A percentile compares a stretch with the other conserved stretches of the same genome.
Conservation (phyloP, 192 early-diverging fungal genomes). For the Chytriomyces hyalinus region DNA sequence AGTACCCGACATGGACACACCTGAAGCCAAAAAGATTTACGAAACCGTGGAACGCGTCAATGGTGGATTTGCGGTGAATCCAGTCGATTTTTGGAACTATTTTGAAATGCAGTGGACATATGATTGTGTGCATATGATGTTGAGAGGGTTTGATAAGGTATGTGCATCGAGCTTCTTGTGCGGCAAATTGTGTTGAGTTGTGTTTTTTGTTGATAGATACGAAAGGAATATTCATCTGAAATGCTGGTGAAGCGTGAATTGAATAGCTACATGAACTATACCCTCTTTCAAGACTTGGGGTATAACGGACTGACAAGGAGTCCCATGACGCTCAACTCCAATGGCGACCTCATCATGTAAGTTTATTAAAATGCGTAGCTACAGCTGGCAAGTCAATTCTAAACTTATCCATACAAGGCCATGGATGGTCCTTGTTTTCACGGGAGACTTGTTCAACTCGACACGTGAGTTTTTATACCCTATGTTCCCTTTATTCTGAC, state of each 20-base stretch:
- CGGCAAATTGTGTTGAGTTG: too few relatives aligned
- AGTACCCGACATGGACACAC: too few relatives aligned
- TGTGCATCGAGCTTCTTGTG: too few relatives aligned
- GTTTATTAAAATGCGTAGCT: background rate
- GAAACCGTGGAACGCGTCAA: too few relatives aligned
- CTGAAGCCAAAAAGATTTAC: too few relatives aligned
- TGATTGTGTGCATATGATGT: slow-evolving; percentile 20
- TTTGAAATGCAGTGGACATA: background rate
- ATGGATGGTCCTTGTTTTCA: background rate
- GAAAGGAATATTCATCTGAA: background rate
- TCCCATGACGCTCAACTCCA: slow-evolving; percentile 7
- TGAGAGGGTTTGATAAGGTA: slow-evolving; percentile 17
- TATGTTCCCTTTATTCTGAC: too few relatives aligned
- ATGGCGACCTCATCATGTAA: slow-evolving; percentile 7
- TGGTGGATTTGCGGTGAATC: too few relatives aligned
- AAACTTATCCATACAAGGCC: background rate
- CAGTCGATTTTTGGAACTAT: too few relatives aligned
- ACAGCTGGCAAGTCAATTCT: background rate
- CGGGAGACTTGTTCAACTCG: slow-evolving; percentile 23
- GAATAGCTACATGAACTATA: slow-evolving; percentile 12
- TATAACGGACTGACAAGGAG: background rate
- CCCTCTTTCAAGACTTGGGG: slow-evolving; percentile 11
- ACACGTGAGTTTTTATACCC: background rate
- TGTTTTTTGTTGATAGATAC: background rate
- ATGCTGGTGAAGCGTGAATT: slow-evolving; percentile 3